Percentiles rank a stretch among this genome's conserved stretches.
Conservation (phyloP, 345 rosid species). For the Lepidium didymum region DNA sequence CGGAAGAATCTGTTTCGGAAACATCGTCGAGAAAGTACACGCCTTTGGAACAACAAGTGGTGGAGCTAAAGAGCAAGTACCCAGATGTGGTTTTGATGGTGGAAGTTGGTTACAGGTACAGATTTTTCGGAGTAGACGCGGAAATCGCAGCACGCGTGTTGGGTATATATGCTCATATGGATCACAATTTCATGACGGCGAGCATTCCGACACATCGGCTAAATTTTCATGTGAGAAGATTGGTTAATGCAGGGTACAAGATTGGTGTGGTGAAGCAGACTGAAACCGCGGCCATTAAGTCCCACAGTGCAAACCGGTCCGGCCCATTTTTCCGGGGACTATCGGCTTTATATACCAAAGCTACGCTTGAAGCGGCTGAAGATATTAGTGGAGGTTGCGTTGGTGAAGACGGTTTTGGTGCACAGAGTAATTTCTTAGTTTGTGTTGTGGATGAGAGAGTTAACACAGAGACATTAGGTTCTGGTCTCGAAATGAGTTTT, state of each 20-base stretch:
- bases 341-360: conserved; percentile 81
- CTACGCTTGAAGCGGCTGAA: conserved; percentile 88
- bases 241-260: conserved; percentile 80
- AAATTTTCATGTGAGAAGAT: conserved; percentile 70
- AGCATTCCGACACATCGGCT: conserved; percentile 88
- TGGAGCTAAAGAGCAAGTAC: conserved; percentile 54
- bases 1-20: neutral
- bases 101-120: conserved; percentile 87
- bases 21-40: conserved; percentile 45
- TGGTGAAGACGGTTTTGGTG: conserved; percentile 58
- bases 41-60: conserved; percentile 79
- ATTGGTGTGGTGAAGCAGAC: conserved; percentile 97
- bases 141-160: conserved; percentile 66
- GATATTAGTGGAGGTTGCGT: conserved; percentile 46
- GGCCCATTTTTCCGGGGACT: conserved; percentile 82
- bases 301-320: conserved; percentile 50
- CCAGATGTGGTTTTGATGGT: conserved; percentile 83
- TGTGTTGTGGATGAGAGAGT: conserved; percentile 65
- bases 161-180: conserved; percentile 76
- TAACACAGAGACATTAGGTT: conserved; percentile 6
- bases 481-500: conserved; percentile 26
- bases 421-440: conserved; percentile 61
- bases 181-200: conserved; percentile 81
- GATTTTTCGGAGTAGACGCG: conserved; percentile 92
- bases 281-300: conserved; percentile 86